These are phyloP conservation scores for Penicillium angulare DNA, from an alignment of 495 filamentous ascomycete genomes.

Conservation along the genomic window DNA sequence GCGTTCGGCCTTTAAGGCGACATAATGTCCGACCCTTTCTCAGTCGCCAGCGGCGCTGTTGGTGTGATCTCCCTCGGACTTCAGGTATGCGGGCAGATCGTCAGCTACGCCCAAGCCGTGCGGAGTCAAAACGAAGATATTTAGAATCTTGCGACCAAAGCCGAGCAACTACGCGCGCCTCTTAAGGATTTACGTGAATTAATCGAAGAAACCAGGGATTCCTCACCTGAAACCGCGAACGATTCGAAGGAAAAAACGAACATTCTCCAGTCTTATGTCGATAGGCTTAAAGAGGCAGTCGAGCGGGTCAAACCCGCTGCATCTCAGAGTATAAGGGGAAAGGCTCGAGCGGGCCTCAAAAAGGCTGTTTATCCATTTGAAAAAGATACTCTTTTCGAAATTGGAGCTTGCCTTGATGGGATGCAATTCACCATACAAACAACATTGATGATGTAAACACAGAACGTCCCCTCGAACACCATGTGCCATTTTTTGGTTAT, in stretches of 20 bases:
- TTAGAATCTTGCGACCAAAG: not conserved
- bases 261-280: not conserved
- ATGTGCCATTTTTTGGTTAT: no score
- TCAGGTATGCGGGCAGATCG: not conserved
- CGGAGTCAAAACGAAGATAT: constrained; percentile 1
- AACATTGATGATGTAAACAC: constrained; percentile 2
- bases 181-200: not conserved
- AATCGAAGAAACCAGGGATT: not conserved
- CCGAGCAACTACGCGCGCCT: not conserved
- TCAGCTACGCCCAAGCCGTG: not conserved
- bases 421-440: not conserved
- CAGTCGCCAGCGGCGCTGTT: constrained; percentile 1
- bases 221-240: not conserved
- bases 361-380: constrained; percentile 2
- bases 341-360: not conserved
- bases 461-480: no score
- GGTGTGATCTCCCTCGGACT: constrained; percentile 7
- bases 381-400: constrained; percentile 7
- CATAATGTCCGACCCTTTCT: constrained; percentile 9
- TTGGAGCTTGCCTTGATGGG: constrained; percentile 1
- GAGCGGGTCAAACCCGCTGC: not conserved
- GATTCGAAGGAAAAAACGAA: constrained; percentile 1
- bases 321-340: no score
- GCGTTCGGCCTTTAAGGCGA: no score
- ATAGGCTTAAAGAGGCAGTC: not conserved